These are phyloP conservation scores for Phytophthora citricola DNA, from an alignment of 352 stramenopile species.

Conservation along the genomic window DNA sequence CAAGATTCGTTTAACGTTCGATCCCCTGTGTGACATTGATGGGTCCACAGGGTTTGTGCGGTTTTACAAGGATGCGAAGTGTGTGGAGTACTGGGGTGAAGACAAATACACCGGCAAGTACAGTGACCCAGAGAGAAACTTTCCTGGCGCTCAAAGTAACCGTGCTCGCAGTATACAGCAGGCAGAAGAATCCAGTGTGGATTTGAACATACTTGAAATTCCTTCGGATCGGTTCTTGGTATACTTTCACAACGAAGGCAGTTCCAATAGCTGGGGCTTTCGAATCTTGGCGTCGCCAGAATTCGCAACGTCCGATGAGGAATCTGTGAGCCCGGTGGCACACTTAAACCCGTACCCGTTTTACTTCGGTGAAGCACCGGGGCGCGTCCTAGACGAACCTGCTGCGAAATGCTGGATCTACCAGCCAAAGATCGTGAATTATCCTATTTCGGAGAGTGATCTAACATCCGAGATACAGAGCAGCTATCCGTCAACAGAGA, in stretches of 20 bases:
- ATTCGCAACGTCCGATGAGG: constrained; percentile 30
- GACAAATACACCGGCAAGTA: constrained; percentile 78
- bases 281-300: constrained; percentile 62
- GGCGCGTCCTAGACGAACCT: constrained; percentile 51
- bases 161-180: constrained; percentile 41
- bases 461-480: constrained; percentile 59
- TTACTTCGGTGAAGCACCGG: constrained; percentile 72
- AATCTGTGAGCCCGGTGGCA: constrained; percentile 11
- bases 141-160: constrained; percentile 72
- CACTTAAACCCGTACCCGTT: constrained; percentile 70
- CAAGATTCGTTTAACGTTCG: constrained; percentile 80
- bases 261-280: constrained; percentile 72
- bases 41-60: constrained; percentile 67
- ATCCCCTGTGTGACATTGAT: constrained; percentile 73
- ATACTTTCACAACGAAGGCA: constrained; percentile 71
- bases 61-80: constrained; percentile 74
- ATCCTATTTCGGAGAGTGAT: constrained; percentile 55
- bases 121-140: constrained; percentile 76
- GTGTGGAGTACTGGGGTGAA: constrained; percentile 76
- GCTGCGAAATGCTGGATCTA: constrained; percentile 72
- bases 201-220: constrained; percentile 59
- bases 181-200: constrained; percentile 17
- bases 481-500: constrained; percentile 44
- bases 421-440: constrained; percentile 57
- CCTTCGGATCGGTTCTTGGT: constrained; percentile 73